Base-by-base conservation (phyloP, 139 green algal species). In the Ostreobium quekettii region DNA sequence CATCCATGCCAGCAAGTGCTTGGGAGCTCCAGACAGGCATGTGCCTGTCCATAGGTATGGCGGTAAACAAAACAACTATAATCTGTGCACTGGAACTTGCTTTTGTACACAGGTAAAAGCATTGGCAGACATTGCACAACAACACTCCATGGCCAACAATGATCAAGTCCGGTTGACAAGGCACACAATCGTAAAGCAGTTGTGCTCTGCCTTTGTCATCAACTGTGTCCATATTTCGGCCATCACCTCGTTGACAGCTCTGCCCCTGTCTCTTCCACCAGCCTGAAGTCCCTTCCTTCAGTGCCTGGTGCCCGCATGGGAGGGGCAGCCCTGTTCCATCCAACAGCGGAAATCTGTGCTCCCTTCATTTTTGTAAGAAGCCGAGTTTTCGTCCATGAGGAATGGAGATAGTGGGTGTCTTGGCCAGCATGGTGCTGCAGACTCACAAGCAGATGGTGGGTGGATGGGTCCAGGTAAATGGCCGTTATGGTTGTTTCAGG, bases 281-380 rank as follows among this genome's bases (percentile, higher is more conserved):
- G 47, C n/a, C 59, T 31, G 24, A 47, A 31, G 47, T 66, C 59
- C 7, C 30, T 8, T 11, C 24, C 59, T 32, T 66, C 59, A 6
- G 29, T 46, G 8, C 59, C 59, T 47, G 26, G 26, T 66, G 46
- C 59, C 32, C 30, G 11, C 19, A 32, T 8, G 19, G 30, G 59
- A 22, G 59, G 59, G 7, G 59, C 30, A 28, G 59, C 15, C 8
- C 7, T 31, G n/a, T 33, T n/a, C 84, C 83, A 93, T 1, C 65
- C 87, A 33, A 91, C 76, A 3, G 74, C 74, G 1, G 78, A 85
- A 3, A 88, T n/a, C 0, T 1, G 35, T 4, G 83, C 28, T 0
- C 81, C 84, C 49, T 76, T 82, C 46, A 92, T 64, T 72, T 86
- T 88, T 37, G 42, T 38, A 26, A 93, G 48, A 1, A 66, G 33